A percentile compares a stretch with the other conserved stretches of the same genome.
phyloP scores from a whole-genome alignment of 345 rosid species.

The Arabidopsis arenosa region DNA sequence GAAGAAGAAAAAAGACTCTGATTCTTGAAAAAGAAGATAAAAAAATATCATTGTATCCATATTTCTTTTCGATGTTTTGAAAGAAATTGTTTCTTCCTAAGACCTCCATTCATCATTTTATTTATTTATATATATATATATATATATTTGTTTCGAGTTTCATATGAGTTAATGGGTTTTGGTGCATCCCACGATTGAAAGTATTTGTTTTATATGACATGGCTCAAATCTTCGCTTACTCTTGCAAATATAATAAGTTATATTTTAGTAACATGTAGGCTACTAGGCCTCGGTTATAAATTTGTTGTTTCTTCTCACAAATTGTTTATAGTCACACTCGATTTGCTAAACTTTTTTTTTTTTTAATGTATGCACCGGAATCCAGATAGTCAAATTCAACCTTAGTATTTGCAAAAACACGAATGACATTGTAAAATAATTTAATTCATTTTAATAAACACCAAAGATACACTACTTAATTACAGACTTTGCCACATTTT shows the following conservation, averaged over 20 bases:
- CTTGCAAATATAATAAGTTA: not conserved
- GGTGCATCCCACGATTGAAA: conserved; percentile 35
- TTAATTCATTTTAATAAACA: too few species aligned
- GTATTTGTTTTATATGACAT: conserved; percentile 1
- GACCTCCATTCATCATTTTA: conserved; percentile 22
- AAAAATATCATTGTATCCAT: not conserved
- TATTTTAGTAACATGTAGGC: not conserved
- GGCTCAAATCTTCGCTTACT: conserved; percentile 3
- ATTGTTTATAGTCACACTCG: not conserved
- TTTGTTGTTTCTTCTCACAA: not conserved
- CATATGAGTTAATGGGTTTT: conserved; percentile 4
- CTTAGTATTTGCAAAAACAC: too few species aligned
- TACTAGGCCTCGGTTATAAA: not conserved
- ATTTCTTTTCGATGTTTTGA: too few species aligned
- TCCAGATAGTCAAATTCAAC: too few species aligned
- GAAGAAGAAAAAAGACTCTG: conserved; percentile 47
- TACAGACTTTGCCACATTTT: too few species aligned
- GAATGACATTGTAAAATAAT: too few species aligned
- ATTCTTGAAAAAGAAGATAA: conserved; percentile 8
- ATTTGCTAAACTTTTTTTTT: too few species aligned
- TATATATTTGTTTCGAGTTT: not conserved
- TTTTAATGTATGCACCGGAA: too few species aligned
- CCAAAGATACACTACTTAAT: too few species aligned
- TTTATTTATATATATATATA: not conserved
- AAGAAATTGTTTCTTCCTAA: not conserved